A percentile compares a stretch with the other conserved stretches of the same genome.
Conservation (phyloP, 2,329 filamentous ascomycete species). For the Penicillium sp. region DNA sequence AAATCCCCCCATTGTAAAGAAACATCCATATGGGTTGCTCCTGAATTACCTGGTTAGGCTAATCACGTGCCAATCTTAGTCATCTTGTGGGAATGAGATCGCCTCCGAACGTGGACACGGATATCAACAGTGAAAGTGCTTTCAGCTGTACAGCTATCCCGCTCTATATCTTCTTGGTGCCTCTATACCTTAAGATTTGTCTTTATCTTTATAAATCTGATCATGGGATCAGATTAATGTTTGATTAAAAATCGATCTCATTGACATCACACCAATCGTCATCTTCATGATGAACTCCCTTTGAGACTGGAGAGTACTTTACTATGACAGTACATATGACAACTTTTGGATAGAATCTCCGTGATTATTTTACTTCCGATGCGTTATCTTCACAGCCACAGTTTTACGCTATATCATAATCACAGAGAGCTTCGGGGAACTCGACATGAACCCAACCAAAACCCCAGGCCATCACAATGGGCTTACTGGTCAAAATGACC, state of each 20-base stretch:
- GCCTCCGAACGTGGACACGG: background rate
- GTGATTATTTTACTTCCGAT: background rate
- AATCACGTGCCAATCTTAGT: slow-evolving; percentile 1
- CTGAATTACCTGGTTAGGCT: background rate
- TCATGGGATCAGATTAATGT: background rate
- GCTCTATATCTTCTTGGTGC: background rate
- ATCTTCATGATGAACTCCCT: background rate
- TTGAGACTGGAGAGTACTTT: background rate
- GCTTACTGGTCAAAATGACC: background rate
- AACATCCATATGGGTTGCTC: background rate
- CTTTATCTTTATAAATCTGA: no score
- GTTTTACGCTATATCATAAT: background rate
- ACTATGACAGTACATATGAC: background rate
- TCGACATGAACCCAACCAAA: slow-evolving; percentile 1
- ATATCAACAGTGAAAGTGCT: slow-evolving; percentile 1
- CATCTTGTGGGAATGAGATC: background rate
- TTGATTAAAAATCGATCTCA: background rate
- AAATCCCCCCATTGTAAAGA: background rate
- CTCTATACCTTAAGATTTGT: background rate
- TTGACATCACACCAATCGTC: background rate
- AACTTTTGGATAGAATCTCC: background rate
- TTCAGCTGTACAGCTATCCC: background rate
- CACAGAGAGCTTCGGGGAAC: background rate
- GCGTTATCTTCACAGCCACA: background rate
- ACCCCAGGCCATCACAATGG: background rate